Percentiles rank a stretch among this genome's conserved stretches.
Evolutionary conservation across 768 basidiomycete genomes (phyloP).

Genomic region (Postia placenta): DNA sequence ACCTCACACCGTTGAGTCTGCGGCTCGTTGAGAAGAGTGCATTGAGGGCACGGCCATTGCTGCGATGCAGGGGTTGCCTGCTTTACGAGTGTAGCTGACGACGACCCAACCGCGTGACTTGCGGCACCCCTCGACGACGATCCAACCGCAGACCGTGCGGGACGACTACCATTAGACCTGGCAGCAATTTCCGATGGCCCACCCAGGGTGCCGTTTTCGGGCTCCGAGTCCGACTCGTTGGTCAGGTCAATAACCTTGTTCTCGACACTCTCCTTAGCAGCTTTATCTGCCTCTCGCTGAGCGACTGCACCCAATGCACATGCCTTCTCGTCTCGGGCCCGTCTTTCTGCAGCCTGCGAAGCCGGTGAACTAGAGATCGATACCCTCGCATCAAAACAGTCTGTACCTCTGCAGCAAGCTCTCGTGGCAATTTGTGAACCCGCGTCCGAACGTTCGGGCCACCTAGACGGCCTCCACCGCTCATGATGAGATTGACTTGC

Average conservation of each 20-base stretch:
- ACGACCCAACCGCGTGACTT: slow-evolving; percentile 1
- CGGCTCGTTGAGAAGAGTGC: slow-evolving; percentile 61
- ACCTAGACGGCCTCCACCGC: slow-evolving; percentile 56
- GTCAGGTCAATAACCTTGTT: slow-evolving; percentile 60
- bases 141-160: neutral
- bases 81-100: neutral
- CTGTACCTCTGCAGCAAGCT: slow-evolving; percentile 63
- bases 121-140: neutral
- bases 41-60: slow-evolving; percentile 35
- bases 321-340: slow-evolving; percentile 64
- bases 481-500: slow-evolving; percentile 36
- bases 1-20: slow-evolving; percentile 52
- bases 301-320: slow-evolving; percentile 62
- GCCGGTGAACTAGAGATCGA: slow-evolving; percentile 5
- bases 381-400: neutral
- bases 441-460: slow-evolving; percentile 32
- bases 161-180: no score
- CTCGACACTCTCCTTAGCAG: slow-evolving; percentile 58
- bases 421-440: slow-evolving; percentile 41
- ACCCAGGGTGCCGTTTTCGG: slow-evolving; percentile 22
- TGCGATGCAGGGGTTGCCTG: slow-evolving; percentile 4
- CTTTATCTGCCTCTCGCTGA: slow-evolving; percentile 60
- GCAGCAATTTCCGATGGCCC: no score
- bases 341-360: slow-evolving; percentile 77
- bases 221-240: slow-evolving; percentile 32